Evolutionary conservation across 805 yeast genomes (phyloP).

Genomic region (Candida ponderosae): DNA sequence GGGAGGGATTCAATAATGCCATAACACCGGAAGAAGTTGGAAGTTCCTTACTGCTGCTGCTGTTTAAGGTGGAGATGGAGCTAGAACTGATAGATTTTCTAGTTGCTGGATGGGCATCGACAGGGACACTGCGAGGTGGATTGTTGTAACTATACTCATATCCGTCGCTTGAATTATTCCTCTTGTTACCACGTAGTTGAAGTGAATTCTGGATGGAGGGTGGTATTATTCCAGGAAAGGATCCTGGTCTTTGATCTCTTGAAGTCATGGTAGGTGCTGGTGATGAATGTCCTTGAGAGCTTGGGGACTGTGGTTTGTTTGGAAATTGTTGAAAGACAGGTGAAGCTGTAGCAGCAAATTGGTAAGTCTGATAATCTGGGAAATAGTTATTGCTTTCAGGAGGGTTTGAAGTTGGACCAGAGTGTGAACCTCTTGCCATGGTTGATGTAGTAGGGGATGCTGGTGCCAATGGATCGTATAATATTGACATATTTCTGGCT

Average conservation of each 20-base stretch:
- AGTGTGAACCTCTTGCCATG: conserved; percentile 10
- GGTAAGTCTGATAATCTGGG: conserved; percentile 11
- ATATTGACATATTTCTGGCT: conserved; percentile 17
- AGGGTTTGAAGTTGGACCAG: conserved; percentile 7
- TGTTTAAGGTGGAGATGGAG: no score
- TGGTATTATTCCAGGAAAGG: conserved; percentile 15
- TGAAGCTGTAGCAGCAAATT: not conserved
- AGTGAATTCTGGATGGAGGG: conserved; percentile 7
- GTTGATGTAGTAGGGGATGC: conserved; percentile 10
- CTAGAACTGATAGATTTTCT: no score
- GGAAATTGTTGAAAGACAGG: not conserved
- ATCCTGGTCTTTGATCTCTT: conserved; percentile 16
- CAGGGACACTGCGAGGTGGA: conserved; percentile 18
- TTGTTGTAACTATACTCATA: conserved; percentile 8
- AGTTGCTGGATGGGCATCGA: conserved; percentile 3
- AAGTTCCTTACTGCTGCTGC: no score
- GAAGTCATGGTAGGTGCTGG: not conserved
- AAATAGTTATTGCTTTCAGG: conserved; percentile 11
- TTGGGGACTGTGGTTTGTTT: conserved; percentile 9
- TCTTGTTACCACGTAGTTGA: conserved; percentile 13
- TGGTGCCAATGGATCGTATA: conserved; percentile 20
- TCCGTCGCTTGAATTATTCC: conserved; percentile 16
- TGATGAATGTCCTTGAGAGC: conserved; percentile 1
- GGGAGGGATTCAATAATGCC: conserved; percentile 19
- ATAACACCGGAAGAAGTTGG: conserved; percentile 14